phyloP scores from a whole-genome alignment of 768 basidiomycete species.

The Stropharia rugosoannulata region DNA sequence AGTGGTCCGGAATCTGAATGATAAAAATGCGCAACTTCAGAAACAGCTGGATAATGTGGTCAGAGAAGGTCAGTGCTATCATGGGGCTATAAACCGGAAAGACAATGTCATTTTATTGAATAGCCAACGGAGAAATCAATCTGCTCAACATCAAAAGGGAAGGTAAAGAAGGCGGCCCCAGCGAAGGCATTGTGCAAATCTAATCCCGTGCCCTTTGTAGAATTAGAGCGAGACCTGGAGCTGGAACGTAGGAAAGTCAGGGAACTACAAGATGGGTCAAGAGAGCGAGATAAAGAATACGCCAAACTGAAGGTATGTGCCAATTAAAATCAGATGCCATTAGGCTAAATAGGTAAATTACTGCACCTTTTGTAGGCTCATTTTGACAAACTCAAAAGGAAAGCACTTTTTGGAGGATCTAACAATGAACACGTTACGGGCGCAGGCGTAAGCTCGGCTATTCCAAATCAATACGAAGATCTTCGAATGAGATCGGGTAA shows the following conservation, averaged over 20 bases:
- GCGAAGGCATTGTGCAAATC: not conserved
- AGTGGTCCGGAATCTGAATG: constrained; percentile 75
- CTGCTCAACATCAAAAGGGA: constrained; percentile 68
- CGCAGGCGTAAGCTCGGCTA: not conserved
- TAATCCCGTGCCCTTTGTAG: constrained; percentile 32
- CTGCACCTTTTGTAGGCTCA: constrained; percentile 48
- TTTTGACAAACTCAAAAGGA: constrained; percentile 83
- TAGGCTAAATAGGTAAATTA: not conserved
- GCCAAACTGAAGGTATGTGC: constrained; percentile 73
- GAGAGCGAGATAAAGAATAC: constrained; percentile 84
- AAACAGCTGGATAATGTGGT: constrained; percentile 86
- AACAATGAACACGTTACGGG: constrained; percentile 16
- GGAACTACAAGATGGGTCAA: constrained; percentile 70
- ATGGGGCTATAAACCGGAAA: not conserved
- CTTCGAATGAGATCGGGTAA: constrained; percentile 17
- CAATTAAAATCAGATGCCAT: not conserved
- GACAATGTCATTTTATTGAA: not conserved
- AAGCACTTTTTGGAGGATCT: constrained; percentile 55
- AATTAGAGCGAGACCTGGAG: constrained; percentile 79
- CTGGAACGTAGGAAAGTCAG: constrained; percentile 71
- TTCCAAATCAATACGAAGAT: constrained; percentile 22
- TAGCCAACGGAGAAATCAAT: constrained; percentile 77
- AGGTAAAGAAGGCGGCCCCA: constrained; percentile 36
- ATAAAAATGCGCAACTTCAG: constrained; percentile 79
- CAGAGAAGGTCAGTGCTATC: constrained; percentile 61